Percentiles rank a stretch among this genome's conserved stretches.
Conservation (phyloP, 306 rosid genomes). For the Lathyrus tuberosus region DNA sequence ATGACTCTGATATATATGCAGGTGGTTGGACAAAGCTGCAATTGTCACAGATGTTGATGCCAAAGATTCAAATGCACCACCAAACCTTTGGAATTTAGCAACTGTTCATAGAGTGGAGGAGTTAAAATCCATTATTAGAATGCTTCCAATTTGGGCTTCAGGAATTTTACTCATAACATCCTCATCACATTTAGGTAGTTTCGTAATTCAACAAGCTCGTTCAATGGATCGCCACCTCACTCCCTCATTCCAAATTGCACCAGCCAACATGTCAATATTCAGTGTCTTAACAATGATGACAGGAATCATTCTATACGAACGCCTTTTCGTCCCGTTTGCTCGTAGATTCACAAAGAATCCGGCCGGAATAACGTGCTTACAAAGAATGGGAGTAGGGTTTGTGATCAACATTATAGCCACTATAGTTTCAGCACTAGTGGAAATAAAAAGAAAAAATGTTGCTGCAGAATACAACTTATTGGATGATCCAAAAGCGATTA, state of each 20-base stretch:
- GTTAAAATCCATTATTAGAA: conserved; percentile 68
- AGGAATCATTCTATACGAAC: conserved; percentile 69
- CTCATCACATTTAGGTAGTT: conserved; percentile 66
- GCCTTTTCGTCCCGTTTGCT: conserved; percentile 61
- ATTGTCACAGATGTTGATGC: conserved; percentile 43
- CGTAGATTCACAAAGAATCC: conserved; percentile 62
- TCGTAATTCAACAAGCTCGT: conserved; percentile 75
- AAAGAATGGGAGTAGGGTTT: conserved; percentile 82
- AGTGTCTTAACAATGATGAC: conserved; percentile 57
- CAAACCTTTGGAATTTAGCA: conserved; percentile 64
- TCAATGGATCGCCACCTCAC: conserved; percentile 67
- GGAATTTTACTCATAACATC: conserved; percentile 59
- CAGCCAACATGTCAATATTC: conserved; percentile 70
- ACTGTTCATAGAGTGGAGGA: conserved; percentile 83
- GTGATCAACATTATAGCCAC: conserved; percentile 61
- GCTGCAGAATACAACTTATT: conserved; percentile 54
- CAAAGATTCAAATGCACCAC: conserved; percentile 43
- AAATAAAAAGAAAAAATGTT: conserved; percentile 59
- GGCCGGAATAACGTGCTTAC: conserved; percentile 72
- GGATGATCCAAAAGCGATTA: conserved; percentile 58
- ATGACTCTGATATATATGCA: not conserved
- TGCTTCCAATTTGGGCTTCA: conserved; percentile 77
- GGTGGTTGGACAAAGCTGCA: conserved; percentile 85
- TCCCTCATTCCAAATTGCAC: conserved; percentile 63
- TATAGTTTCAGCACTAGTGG: conserved; percentile 54